A percentile compares a stretch with the other conserved stretches of the same genome.
Evolutionary conservation across 1,284 basidiomycete genomes (phyloP).

Genomic region (Sporisorium exsertum): DNA sequence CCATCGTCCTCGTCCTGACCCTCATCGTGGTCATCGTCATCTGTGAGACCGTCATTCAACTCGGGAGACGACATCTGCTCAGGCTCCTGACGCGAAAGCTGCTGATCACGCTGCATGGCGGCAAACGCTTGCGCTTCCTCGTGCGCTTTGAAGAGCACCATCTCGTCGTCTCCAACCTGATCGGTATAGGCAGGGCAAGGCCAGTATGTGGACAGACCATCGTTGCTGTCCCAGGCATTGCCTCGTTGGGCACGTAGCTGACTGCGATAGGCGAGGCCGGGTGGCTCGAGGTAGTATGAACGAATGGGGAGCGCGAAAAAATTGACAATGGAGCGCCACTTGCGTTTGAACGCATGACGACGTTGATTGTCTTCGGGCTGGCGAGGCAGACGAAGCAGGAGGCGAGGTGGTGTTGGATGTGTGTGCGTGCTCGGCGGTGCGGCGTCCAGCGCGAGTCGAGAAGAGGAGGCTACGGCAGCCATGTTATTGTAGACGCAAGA

Average conservation of each 20-base stretch:
- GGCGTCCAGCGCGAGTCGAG: conserved; percentile 9
- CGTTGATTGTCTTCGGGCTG: background rate
- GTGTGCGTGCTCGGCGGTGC: background rate
- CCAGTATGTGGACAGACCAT: conserved; percentile 14
- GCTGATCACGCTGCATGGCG: conserved; percentile 15
- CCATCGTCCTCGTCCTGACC: background rate
- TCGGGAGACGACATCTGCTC: background rate
- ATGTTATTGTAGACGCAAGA: background rate
- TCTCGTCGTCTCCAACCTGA: conserved; percentile 47
- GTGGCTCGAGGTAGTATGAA: conserved; percentile 44
- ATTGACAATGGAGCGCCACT: conserved; percentile 47
- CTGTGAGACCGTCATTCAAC: background rate
- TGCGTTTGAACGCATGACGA: conserved; percentile 39
- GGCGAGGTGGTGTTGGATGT: conserved; percentile 3
- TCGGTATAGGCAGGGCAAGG: conserved; percentile 41
- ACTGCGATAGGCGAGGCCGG: conserved; percentile 25
- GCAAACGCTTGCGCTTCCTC: conserved; percentile 29
- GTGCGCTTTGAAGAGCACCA: conserved; percentile 52
- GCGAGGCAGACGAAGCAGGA: conserved; percentile 12
- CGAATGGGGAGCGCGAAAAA: conserved; percentile 55
- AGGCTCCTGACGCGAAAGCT: background rate
- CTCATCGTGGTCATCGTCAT: conserved; percentile 8
- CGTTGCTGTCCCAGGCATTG: conserved; percentile 17
- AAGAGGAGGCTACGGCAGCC: conserved; percentile 24
- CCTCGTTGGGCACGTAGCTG: conserved; percentile 15